Percentiles rank a stretch among this genome's conserved stretches.
Conservation (phyloP, 306 rosid species). For the Acacia confusa region DNA sequence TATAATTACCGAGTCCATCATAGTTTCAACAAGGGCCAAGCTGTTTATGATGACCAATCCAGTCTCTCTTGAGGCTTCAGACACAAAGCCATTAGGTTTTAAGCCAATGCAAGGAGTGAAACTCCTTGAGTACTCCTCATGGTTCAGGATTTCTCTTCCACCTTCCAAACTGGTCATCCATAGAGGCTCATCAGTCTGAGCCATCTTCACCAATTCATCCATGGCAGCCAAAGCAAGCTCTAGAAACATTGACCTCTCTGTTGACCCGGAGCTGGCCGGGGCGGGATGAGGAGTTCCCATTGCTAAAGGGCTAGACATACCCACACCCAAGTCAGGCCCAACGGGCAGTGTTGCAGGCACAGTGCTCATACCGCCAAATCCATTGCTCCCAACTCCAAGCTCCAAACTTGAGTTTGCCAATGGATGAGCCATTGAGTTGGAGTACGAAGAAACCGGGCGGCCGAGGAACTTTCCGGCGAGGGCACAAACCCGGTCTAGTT, state of each 20-base stretch:
- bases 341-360: constrained; percentile 60
- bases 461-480: constrained; percentile 88
- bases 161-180: constrained; percentile 78
- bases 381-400: constrained; percentile 87
- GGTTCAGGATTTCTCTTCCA: constrained; percentile 74
- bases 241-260: constrained; percentile 79
- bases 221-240: constrained; percentile 93
- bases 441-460: constrained; percentile 61
- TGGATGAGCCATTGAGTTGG: constrained; percentile 49
- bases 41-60: constrained; percentile 91
- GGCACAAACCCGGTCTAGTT: constrained; percentile 77
- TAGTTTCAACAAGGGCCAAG: constrained; percentile 82
- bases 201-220: constrained; percentile 92
- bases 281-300: constrained; percentile 29
- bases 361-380: constrained; percentile 59
- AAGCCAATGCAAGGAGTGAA: constrained; percentile 84
- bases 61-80: constrained; percentile 80
- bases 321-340: constrained; percentile 62
- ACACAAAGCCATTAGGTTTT: constrained; percentile 75
- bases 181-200: constrained; percentile 74
- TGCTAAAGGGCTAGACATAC: constrained; percentile 46
- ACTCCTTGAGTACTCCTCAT: constrained; percentile 67
- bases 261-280: constrained; percentile 27
- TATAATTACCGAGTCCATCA: constrained; percentile 75
- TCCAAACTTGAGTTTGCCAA: constrained; percentile 81